phyloP scores from a whole-genome alignment of 2,329 filamentous ascomycete species.

The Didymella glomerata region DNA sequence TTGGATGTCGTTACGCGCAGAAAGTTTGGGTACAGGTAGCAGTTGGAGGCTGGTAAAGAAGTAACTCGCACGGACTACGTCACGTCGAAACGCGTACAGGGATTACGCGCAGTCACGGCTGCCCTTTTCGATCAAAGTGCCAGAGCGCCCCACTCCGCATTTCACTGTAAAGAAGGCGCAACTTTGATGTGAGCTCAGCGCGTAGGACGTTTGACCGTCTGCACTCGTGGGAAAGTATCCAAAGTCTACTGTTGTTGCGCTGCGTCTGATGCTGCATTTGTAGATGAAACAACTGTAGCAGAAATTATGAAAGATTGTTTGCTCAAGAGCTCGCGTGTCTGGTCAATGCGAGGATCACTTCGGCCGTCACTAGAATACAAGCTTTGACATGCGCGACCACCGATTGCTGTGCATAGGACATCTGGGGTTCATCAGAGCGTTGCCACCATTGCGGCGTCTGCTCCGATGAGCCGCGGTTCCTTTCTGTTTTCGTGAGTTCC shows the following conservation, averaged over 20 bases:
- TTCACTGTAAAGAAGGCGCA: not conserved
- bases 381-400: not conserved
- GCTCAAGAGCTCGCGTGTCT: not conserved
- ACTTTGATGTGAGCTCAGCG: not conserved
- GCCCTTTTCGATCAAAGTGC: slow-evolving; percentile 12
- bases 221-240: not conserved
- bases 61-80: slow-evolving; percentile 30
- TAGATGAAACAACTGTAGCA: not conserved
- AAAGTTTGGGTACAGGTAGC: slow-evolving; percentile 2
- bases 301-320: not conserved
- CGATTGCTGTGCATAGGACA: slow-evolving; percentile 4
- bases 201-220: not conserved
- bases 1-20: not conserved
- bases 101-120: slow-evolving; percentile 43
- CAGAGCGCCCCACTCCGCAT: not conserved
- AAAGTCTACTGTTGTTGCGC: not conserved
- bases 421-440: slow-evolving; percentile 21
- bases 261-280: not conserved
- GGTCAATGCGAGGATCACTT: not conserved
- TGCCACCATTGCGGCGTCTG: slow-evolving; percentile 31
- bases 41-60: slow-evolving; percentile 25
- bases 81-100: slow-evolving; percentile 43
- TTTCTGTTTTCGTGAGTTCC: slow-evolving; percentile 25
- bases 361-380: not conserved
- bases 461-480: slow-evolving; percentile 39